Evolutionary conservation across 257 asterid species (phyloP), one percentile per base, ranked within the genome.

Genomic region (Nicotiana sylvestris): DNA sequence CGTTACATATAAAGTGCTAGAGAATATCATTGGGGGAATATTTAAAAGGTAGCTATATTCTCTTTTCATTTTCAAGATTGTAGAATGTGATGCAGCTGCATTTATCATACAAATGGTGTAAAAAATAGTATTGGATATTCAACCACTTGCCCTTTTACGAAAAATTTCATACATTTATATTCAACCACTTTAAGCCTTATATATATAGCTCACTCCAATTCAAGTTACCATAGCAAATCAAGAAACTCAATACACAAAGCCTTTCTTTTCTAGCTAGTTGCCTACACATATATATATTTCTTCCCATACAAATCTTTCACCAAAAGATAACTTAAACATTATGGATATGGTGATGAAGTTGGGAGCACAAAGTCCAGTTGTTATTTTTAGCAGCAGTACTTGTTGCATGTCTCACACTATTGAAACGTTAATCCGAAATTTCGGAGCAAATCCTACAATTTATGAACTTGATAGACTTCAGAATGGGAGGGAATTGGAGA

Each of bases 281-380:
- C 17, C 77, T 68, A 35, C 30, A 17, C 77, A 9, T 0, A 37
- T 8, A 32, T 32, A 2, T 1, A 49, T 2, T 70, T 21, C 33
- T 21, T 25, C 5, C 30, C 2, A 46, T 13, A 25, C 0, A 3
- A 72, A 12, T 5, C 3, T 72, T 46, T 12, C 25, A 46, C 21
- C 55, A 72, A 72, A 72, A 2, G 37, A 33, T 33, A 1, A 46
- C 8, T 12, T 25, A n/a, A 46, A 39, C 35, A 39, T 39, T 13
- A 74, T 74, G 79, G 61, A 74, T 11, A 49, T 74, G 79, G 79
- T 49, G 27, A 74, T 74, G 79, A 74, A 49, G 79, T 6, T 74
- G 8, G 62, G 62, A 13, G 39, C 39, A 46, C 79, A 49, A 74
- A 74, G 62, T 49, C 79, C 62, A 6, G 79, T 74, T 3, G 79